Evolutionary conservation across 2,329 filamentous ascomycete genomes (phyloP), one percentile per base, ranked within the genome.

Genomic region (Ophiocordyceps camponoti-floridani): DNA sequence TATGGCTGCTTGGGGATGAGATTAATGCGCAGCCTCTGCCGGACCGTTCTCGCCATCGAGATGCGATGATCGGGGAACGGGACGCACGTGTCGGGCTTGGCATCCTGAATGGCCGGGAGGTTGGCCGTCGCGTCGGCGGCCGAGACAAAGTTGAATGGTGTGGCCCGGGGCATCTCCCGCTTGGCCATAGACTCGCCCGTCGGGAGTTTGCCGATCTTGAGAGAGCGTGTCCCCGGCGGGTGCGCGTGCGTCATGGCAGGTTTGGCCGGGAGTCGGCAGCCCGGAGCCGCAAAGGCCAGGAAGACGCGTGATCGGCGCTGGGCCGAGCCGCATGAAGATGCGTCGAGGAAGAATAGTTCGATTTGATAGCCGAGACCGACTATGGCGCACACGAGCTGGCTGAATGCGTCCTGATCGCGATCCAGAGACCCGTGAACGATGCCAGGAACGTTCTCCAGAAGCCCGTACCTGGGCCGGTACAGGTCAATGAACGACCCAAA

Each of bases 351-450:
- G 46, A 78, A 75, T 35, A 84, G 70, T 38, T 81, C 73, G 0
- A 77, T 66, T 54, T 93, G 84, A 51, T 91, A 93, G 0, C 84
- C 84, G 49, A 91, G 66, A 0, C 79, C 82, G 0, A 89, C 79
- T 0, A 91, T 62, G 1, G 77, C 70, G 49, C 80, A 83, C 10
- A 91, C 66, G 0, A 91, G 64, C 51, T 88, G 83, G 1, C 77
- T 78, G 44, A 88, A 77, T 0, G 84, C 73, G 47, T 84, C 83
- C 18, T 80, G 67, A 4, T 69, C 61, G 14, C 69, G 61, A 30
- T 59, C 61, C 7, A 55, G 53, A 16, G 58, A 64, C 16, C 63
- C 62, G 42, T 62, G 68, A 0, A 82, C 70, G 62, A 89, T 84
- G 0, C 63, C 67, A 0, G 73, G 61, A 0, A 93, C 85, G 50